Base-by-base conservation (phyloP, 2,329 filamentous ascomycete species). In the Alternaria brassicicola region DNA sequence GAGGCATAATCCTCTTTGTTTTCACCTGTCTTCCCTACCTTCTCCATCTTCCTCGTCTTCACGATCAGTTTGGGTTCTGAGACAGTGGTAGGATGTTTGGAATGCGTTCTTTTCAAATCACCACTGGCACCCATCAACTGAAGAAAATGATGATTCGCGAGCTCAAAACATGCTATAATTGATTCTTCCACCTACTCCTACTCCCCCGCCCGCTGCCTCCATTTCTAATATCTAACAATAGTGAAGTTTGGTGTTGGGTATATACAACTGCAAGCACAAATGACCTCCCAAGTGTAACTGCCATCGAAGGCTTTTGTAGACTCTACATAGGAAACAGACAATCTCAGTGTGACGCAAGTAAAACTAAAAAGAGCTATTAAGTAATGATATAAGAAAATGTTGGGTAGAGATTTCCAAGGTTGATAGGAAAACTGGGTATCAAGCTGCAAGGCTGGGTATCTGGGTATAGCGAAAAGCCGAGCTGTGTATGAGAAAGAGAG, bases 381-480 rank as follows among this genome's bases (percentile, higher is more conserved):
- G 43, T 47, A 47, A 13, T 15, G 15, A 25, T 47, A 30, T 33
- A 47, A 10, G 8, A 33, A 23, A 21, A 6, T 6, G 3, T 6
- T 13, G 9, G 12, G 36, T 23, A 33, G 17, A 35, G 28, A 31
- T 30, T 13, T 33, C 26, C 17, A 30, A 21, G 19, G 19, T 39
- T 31, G 28, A 35, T 12, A 47, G n/a, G 13, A 35, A 47, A 33
- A 23, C 21, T 41, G 43, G 43, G 43, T 47, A 47, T 47, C 43
- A 47, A 35, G 43, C 43, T 35, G 43, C 43, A 47, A 47, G 28
- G 43, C 43, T 1, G 43, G 43, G 43, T 47, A 47, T 35, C 23
- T 47, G 43, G 43, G 43, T 47, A 47, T 47, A 47, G 43, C 43
- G 43, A 47, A 47, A 47, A 47, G 43, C 43, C 43, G 43, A 47